phyloP scores from a whole-genome alignment of 2,329 filamentous ascomycete species.

The Nemania sp. region DNA sequence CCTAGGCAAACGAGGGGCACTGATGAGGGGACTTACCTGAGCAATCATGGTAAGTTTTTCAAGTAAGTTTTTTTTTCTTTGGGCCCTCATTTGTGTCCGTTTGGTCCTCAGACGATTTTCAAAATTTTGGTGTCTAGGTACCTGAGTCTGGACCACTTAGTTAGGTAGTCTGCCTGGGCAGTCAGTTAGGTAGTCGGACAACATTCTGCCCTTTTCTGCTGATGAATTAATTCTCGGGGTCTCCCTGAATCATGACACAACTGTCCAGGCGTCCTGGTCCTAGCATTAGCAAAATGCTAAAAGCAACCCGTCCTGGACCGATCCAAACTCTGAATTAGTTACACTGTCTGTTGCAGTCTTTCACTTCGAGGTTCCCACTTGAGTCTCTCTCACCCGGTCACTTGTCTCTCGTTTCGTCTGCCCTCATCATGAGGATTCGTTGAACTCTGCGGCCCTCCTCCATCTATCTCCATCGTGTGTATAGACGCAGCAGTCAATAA shows the following conservation, averaged over 20 bases:
- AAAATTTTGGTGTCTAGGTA: slow-evolving; percentile 1
- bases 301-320: slow-evolving; percentile 20
- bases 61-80: neutral
- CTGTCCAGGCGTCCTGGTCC: slow-evolving; percentile 20
- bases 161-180: neutral
- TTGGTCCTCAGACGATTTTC: slow-evolving; percentile 1
- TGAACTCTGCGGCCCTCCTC: slow-evolving; percentile 12
- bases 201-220: slow-evolving; percentile 9
- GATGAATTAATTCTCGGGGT: neutral
- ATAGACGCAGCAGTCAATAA: neutral
- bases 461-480: slow-evolving; percentile 5
- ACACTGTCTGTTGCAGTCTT: slow-evolving; percentile 9
- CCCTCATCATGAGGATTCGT: slow-evolving; percentile 3
- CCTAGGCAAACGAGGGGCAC: slow-evolving; percentile 11
- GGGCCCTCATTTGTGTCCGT: slow-evolving; percentile 6
- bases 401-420: slow-evolving; percentile 13
- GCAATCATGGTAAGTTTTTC: slow-evolving; percentile 12
- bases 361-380: slow-evolving; percentile 9
- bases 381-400: slow-evolving; percentile 2
- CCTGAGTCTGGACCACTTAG: neutral
- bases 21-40: slow-evolving; percentile 7
- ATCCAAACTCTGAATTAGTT: slow-evolving; percentile 29
- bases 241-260: slow-evolving; percentile 35
- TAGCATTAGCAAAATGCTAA: slow-evolving; percentile 33
- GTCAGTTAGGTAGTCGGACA: neutral